Evolutionary conservation across 371 early-diverging fungal species (phyloP).

Genomic region (Lichtheimia ramosa): DNA sequence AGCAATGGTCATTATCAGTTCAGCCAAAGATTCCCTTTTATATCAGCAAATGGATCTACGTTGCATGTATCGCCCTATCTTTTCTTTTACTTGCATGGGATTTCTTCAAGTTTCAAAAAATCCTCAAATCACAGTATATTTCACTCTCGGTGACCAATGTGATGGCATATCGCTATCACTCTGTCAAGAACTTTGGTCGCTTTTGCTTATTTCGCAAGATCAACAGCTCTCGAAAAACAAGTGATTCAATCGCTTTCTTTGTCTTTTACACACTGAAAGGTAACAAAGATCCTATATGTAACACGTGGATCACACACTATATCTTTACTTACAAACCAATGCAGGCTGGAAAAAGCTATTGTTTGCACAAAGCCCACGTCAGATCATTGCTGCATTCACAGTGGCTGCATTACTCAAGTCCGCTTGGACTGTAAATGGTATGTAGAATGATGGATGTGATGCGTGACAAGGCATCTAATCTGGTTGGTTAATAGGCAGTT

Average conservation of each 20-base stretch:
- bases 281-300: conserved; percentile 12
- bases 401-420: conserved; percentile 28
- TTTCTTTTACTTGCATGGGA: conserved; percentile 74
- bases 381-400: conserved; percentile 60
- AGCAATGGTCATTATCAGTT: conserved; percentile 35
- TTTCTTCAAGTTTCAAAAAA: conserved; percentile 65
- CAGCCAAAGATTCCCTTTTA: conserved; percentile 43
- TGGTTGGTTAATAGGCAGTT: conserved; percentile 9
- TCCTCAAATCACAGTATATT: conserved; percentile 72
- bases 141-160: conserved; percentile 75
- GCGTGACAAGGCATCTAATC: background rate
- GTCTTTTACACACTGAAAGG: conserved; percentile 86
- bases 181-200: conserved; percentile 62
- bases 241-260: conserved; percentile 81
- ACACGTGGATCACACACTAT: background rate
- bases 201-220: conserved; percentile 83
- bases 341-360: conserved; percentile 83
- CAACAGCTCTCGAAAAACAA: conserved; percentile 59
- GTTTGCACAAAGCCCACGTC: conserved; percentile 85
- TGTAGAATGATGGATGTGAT: background rate
- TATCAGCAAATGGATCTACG: conserved; percentile 64
- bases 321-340: background rate
- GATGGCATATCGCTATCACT: conserved; percentile 71
- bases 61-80: conserved; percentile 68
- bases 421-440: conserved; percentile 32